These are phyloP conservation scores for Aphanomyces euteiches DNA, from an alignment of 352 stramenopile genomes.

Conservation along the genomic window DNA sequence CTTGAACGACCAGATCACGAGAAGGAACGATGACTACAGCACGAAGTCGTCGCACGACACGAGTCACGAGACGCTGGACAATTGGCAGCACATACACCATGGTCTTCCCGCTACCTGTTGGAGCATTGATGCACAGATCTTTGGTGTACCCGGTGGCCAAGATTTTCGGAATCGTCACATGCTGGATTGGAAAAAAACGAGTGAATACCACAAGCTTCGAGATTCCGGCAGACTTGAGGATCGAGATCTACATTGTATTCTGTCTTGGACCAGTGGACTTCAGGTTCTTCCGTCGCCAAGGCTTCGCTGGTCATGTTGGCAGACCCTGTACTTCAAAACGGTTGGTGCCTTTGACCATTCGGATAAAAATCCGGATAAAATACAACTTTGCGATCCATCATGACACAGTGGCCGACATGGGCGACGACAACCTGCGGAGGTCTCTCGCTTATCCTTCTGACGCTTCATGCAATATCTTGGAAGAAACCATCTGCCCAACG, in stretches of 20 bases:
- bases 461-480: slow-evolving; percentile 38
- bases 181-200: slow-evolving; percentile 96
- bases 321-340: slow-evolving; percentile 15
- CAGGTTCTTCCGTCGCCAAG: slow-evolving; percentile 21
- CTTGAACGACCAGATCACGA: slow-evolving; percentile 93
- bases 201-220: slow-evolving; percentile 50
- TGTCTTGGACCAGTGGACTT: slow-evolving; percentile 31
- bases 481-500: background rate
- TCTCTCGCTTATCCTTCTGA: slow-evolving; percentile 37
- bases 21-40: slow-evolving; percentile 95
- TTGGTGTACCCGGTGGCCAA: slow-evolving; percentile 57
- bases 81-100: slow-evolving; percentile 96
- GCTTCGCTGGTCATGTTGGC: background rate
- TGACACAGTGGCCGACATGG: slow-evolving; percentile 50
- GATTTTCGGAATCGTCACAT: slow-evolving; percentile 90
- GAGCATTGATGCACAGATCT: slow-evolving; percentile 96
- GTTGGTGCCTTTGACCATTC: slow-evolving; percentile 26
- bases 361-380: slow-evolving; percentile 22
- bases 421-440: slow-evolving; percentile 42
- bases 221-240: slow-evolving; percentile 42
- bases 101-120: slow-evolving; percentile 97
- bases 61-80: slow-evolving; percentile 82
- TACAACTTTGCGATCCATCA: slow-evolving; percentile 27
- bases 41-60: slow-evolving; percentile 84
- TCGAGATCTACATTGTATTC: slow-evolving; percentile 40